These are phyloP conservation scores for Wickerhamiella brachini DNA, from an alignment of 805 yeast genomes.

Conservation along the genomic window DNA sequence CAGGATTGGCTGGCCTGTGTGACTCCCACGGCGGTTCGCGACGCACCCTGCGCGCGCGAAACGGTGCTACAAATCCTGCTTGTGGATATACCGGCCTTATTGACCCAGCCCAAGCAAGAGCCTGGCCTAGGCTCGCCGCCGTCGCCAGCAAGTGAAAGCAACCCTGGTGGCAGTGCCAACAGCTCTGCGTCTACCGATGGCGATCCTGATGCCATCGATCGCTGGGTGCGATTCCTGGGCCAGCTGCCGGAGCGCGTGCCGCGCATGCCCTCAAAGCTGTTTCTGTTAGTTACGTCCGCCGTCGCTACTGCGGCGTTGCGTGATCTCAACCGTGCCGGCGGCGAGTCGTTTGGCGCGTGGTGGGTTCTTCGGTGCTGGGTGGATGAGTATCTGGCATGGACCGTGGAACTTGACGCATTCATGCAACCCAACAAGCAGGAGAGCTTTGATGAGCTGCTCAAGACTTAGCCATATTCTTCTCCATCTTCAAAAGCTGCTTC, in stretches of 20 bases:
- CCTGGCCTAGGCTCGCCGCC: background rate
- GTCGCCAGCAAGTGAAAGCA: background rate
- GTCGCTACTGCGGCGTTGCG: conserved; percentile 10
- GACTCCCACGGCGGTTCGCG: conserved; percentile 34
- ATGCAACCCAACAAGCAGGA: conserved; percentile 5
- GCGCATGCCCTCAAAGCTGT: background rate
- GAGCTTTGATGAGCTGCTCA: background rate
- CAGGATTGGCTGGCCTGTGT: conserved; percentile 47
- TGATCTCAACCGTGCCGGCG: conserved; percentile 35
- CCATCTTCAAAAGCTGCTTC: too few species aligned
- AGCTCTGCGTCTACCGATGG: background rate
- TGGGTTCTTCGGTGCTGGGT: conserved; percentile 66
- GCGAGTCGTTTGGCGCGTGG: conserved; percentile 56
- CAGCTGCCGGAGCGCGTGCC: conserved; percentile 34
- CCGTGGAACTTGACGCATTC: conserved; percentile 36
- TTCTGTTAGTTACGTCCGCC: conserved; percentile 28
- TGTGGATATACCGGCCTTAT: conserved; percentile 20
- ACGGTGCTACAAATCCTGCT: conserved; percentile 18
- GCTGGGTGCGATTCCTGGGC: conserved; percentile 28
- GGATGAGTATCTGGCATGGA: conserved; percentile 57
- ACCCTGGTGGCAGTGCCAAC: background rate
- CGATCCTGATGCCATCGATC: conserved; percentile 3
- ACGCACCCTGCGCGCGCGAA: conserved; percentile 33
- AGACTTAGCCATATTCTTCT: conserved; percentile 1
- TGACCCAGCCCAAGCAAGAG: conserved; percentile 4